These are phyloP conservation scores for Termitomyces heimii DNA, from an alignment of 768 basidiomycete genomes.

Conservation along the genomic window DNA sequence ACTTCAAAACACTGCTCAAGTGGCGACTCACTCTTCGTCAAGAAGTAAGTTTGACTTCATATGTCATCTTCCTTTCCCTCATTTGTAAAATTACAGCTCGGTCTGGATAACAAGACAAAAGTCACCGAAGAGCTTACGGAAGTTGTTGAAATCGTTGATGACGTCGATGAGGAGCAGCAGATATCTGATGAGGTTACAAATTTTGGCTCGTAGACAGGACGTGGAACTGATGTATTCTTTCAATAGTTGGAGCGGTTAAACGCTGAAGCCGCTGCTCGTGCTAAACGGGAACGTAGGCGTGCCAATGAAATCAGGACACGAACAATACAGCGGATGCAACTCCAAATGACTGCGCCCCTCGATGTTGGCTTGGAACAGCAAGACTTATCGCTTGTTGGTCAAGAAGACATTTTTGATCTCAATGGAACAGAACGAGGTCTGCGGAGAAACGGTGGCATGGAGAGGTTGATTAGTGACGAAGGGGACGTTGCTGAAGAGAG, in stretches of 20 bases:
- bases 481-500: conserved; percentile 38
- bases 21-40: conserved; percentile 87
- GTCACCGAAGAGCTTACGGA: conserved; percentile 74
- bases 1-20: conserved; percentile 89
- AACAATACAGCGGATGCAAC: conserved; percentile 91
- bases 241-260: conserved; percentile 78
- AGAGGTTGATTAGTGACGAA: conserved; percentile 24
- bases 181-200: conserved; percentile 77
- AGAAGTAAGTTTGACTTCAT: conserved; percentile 51
- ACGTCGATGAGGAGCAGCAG: conserved; percentile 82
- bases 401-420: conserved; percentile 88
- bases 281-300: conserved; percentile 76
- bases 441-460: conserved; percentile 33
- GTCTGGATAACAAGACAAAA: conserved; percentile 76
- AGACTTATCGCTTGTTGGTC: conserved; percentile 71
- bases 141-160: conserved; percentile 54
- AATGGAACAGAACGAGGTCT: conserved; percentile 45
- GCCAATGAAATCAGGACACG: conserved; percentile 85
- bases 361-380: conserved; percentile 89
- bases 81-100: conserved; percentile 43
- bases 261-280: conserved; percentile 62
- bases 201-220: not conserved
- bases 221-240: conserved; percentile 3
- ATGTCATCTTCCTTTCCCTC: not conserved
- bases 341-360: conserved; percentile 96